Percentiles rank a stretch among this genome's conserved stretches.
phyloP scores from a whole-genome alignment of 495 filamentous ascomycete species.

The Chlorociboria aeruginascens region DNA sequence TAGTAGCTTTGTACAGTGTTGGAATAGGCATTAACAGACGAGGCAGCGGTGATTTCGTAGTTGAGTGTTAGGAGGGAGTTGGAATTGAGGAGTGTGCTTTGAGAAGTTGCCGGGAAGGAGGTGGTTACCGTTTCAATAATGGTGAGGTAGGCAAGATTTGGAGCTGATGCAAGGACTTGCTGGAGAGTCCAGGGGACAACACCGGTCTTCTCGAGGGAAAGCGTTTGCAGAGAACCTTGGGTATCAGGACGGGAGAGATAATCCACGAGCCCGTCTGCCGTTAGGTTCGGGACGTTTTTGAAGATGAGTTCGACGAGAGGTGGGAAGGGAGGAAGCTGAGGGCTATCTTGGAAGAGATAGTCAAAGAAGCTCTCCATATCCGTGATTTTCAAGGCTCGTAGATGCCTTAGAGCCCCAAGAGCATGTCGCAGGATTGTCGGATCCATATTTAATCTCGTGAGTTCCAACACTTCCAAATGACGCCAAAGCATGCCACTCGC shows the following conservation, averaged over 20 bases:
- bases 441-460: conserved; percentile 63
- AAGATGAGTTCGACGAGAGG: conserved; percentile 57
- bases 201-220: conserved; percentile 58
- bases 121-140: conserved; percentile 53
- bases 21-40: conserved; percentile 40
- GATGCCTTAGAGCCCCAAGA: conserved; percentile 48
- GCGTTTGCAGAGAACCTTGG: conserved; percentile 35
- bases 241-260: conserved; percentile 42
- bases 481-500: conserved; percentile 56
- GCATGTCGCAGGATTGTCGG: conserved; percentile 55
- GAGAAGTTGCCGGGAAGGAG: conserved; percentile 51
- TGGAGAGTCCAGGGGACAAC: conserved; percentile 51
- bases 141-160: conserved; percentile 49
- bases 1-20: conserved; percentile 64
- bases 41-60: conserved; percentile 65
- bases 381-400: conserved; percentile 62
- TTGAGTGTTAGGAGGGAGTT: conserved; percentile 55
- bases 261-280: conserved; percentile 49
- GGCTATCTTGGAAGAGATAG: conserved; percentile 50
- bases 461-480: conserved; percentile 68
- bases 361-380: conserved; percentile 62
- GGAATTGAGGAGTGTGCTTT: conserved; percentile 44
- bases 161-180: conserved; percentile 47
- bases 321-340: conserved; percentile 54
- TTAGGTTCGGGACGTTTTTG: conserved; percentile 54